Percentiles rank a stretch among this genome's conserved stretches.
phyloP scores from a whole-genome alignment of 2,329 filamentous ascomycete species.

The Amauroascus niger region DNA sequence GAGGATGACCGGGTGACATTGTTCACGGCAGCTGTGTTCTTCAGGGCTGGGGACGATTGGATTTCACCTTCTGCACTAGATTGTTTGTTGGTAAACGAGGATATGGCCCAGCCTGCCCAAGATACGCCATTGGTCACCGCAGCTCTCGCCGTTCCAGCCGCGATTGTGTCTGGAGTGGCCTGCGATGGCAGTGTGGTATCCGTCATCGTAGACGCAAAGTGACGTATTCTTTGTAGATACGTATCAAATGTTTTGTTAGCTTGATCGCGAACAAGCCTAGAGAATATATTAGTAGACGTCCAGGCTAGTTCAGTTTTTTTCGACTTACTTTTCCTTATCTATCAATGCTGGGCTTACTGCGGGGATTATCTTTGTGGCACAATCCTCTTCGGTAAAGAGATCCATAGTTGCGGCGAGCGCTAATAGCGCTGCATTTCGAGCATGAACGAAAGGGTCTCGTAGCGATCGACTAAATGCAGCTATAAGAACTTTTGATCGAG shows the following conservation, averaged over 20 bases:
- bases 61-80: slow-evolving; percentile 80
- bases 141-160: slow-evolving; percentile 56
- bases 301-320: background rate
- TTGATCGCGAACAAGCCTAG: slow-evolving; percentile 70
- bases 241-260: slow-evolving; percentile 80
- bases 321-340: slow-evolving; percentile 73
- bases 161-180: slow-evolving; percentile 38
- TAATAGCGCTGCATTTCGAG: slow-evolving; percentile 77
- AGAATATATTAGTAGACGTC: slow-evolving; percentile 9
- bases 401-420: slow-evolving; percentile 78
- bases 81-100: slow-evolving; percentile 93
- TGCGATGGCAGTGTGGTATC: slow-evolving; percentile 67
- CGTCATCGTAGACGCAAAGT: slow-evolving; percentile 65
- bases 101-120: slow-evolving; percentile 97
- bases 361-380: slow-evolving; percentile 71
- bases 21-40: slow-evolving; percentile 31
- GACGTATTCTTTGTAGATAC: slow-evolving; percentile 73
- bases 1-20: slow-evolving; percentile 37
- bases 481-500: slow-evolving; percentile 78
- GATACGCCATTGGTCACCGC: slow-evolving; percentile 59
- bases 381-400: slow-evolving; percentile 81
- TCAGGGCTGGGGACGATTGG: slow-evolving; percentile 43
- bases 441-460: slow-evolving; percentile 89
- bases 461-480: slow-evolving; percentile 85
- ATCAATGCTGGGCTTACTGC: slow-evolving; percentile 73